Percentiles rank a stretch among this genome's conserved stretches.
phyloP scores from a whole-genome alignment of 768 basidiomycete species.

The Termitomyces sp. region DNA sequence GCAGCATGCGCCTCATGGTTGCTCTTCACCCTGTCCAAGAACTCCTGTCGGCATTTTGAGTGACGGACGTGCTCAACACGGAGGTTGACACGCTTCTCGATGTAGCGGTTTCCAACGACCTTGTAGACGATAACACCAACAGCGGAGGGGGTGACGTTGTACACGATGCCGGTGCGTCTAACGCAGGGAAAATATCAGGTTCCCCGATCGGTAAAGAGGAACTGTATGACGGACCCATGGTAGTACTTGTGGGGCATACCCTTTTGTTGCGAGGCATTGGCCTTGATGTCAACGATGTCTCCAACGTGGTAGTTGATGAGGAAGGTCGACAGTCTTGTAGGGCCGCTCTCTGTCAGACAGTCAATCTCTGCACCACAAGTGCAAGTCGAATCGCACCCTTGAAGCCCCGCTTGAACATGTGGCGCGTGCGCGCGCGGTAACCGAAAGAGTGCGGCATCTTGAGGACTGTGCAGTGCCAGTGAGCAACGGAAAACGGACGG shows the following conservation, averaged over 20 bases:
- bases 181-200: conserved; percentile 4
- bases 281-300: conserved; percentile 99
- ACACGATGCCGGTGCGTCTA: conserved; percentile 96
- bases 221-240: conserved; percentile 70
- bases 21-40: conserved; percentile 90
- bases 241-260: conserved; percentile 99
- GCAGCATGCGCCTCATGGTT: conserved; percentile 81
- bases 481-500: conserved; percentile 13
- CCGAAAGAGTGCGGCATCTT: conserved; percentile 99
- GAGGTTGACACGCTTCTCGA: conserved; percentile 99
- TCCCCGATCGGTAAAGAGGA: not conserved
- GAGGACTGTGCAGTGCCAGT: conserved; percentile 41
- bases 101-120: conserved; percentile 96
- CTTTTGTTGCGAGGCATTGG: conserved; percentile 98
- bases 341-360: conserved; percentile 68
- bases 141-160: conserved; percentile 93
- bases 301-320: conserved; percentile 91
- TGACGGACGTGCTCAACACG: conserved; percentile 93
- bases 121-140: conserved; percentile 98
- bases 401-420: conserved; percentile 99
- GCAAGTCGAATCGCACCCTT: conserved; percentile 59
- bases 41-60: conserved; percentile 97
- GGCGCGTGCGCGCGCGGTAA: conserved; percentile 99
- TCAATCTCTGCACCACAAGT: conserved; percentile 7
- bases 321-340: conserved; percentile 88